These are phyloP conservation scores for Oldenlandia corymbosa DNA, from an alignment of 257 asterid species.

Conservation along the genomic window DNA sequence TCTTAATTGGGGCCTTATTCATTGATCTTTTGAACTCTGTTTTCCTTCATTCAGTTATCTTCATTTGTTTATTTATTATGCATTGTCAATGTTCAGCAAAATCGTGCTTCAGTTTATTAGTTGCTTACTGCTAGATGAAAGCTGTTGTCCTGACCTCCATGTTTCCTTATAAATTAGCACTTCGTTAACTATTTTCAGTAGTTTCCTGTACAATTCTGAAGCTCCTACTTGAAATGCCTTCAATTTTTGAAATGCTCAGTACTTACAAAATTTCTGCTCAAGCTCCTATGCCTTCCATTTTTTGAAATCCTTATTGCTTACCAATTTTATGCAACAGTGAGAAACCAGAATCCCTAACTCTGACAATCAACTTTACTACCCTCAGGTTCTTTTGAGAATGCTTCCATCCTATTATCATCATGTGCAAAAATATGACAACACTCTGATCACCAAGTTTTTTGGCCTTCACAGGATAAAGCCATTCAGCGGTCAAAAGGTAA, in stretches of 20 bases:
- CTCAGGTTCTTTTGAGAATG: constrained; percentile 89
- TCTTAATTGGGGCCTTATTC: constrained; percentile 23
- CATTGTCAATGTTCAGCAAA: not conserved
- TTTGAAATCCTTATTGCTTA: not conserved
- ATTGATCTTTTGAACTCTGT: not conserved
- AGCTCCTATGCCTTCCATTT: not conserved
- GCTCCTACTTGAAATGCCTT: no score
- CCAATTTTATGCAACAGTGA: not conserved
- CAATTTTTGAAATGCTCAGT: no score
- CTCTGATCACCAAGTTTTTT: constrained; percentile 89
- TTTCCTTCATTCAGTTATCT: not conserved
- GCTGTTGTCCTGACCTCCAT: not conserved
- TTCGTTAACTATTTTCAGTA: not conserved
- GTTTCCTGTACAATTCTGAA: not conserved
- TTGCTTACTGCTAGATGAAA: not conserved
- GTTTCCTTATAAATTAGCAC: not conserved
- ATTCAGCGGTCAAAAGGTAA: constrained; percentile 93
- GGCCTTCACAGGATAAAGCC: constrained; percentile 99
- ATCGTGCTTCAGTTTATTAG: not conserved
- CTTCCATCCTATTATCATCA: constrained; percentile 85
- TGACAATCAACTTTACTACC: constrained; percentile 17
- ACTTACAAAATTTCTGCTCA: no score
- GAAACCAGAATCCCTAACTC: constrained; percentile 9
- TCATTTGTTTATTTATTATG: not conserved
- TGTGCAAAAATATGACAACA: constrained; percentile 71